Evolutionary conservation across 805 yeast species (phyloP).

Genomic region (Candida insectalens): DNA sequence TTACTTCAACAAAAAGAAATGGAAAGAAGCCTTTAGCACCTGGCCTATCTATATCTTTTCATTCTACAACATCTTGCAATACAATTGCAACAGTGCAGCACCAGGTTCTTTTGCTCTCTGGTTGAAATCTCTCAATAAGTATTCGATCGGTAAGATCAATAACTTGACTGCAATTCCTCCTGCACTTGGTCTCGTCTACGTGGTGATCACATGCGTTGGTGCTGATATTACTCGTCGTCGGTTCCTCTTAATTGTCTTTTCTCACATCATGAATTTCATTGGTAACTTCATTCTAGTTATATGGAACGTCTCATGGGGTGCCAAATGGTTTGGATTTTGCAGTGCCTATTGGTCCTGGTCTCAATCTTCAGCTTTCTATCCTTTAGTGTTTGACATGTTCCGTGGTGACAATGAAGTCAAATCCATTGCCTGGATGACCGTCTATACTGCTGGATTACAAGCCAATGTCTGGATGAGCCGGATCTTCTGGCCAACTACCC

Average conservation of each 20-base stretch:
- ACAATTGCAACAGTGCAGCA: conserved; percentile 53
- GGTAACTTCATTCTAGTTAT: conserved; percentile 47
- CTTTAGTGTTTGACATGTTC: conserved; percentile 48
- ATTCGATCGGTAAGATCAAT: conserved; percentile 24
- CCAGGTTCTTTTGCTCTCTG: conserved; percentile 44
- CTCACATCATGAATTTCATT: conserved; percentile 43
- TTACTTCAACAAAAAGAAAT: conserved; percentile 32
- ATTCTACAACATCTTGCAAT: conserved; percentile 46
- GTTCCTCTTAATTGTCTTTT: conserved; percentile 42
- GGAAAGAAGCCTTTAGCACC: conserved; percentile 42
- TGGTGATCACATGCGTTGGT: conserved; percentile 35
- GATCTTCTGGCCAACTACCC: conserved; percentile 37
- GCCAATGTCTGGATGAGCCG: conserved; percentile 26
- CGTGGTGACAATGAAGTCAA: conserved; percentile 47
- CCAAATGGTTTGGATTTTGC: conserved; percentile 59
- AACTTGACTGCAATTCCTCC: conserved; percentile 46
- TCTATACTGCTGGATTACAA: conserved; percentile 39
- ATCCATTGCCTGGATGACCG: conserved; percentile 46
- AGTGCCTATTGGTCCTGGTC: conserved; percentile 55
- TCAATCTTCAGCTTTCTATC: conserved; percentile 51
- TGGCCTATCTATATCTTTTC: conserved; percentile 55
- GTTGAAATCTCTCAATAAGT: not conserved
- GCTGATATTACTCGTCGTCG: conserved; percentile 45
- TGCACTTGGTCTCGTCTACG: conserved; percentile 44
- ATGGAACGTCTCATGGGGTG: conserved; percentile 48